Percentiles rank a stretch among this genome's conserved stretches.
These are phyloP conservation scores for Acrocalymma vagum DNA, from an alignment of 2,329 filamentous ascomycete species.

Conservation along the genomic window DNA sequence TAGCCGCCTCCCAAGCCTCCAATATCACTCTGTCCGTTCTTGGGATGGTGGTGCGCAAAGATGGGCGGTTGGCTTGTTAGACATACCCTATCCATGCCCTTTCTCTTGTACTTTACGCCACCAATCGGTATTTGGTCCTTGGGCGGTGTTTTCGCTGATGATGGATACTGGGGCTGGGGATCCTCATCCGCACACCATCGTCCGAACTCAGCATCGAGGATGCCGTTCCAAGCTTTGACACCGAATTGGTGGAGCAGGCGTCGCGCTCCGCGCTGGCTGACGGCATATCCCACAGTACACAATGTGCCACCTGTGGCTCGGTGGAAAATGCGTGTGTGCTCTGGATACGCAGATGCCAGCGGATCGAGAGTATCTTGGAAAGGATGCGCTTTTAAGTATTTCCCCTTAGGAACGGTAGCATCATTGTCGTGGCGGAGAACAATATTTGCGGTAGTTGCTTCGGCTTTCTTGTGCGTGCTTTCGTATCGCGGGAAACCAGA, in stretches of 20 bases:
- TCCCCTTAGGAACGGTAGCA: conserved; percentile 27
- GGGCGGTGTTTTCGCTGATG: conserved; percentile 3
- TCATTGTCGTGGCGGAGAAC: conserved; percentile 33
- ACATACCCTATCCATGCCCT: conserved; percentile 32
- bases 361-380: conserved; percentile 37
- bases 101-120: conserved; percentile 5
- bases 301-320: conserved; percentile 34
- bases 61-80: conserved; percentile 36
- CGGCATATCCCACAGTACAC: conserved; percentile 39
- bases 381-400: conserved; percentile 39
- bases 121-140: not conserved
- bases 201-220: conserved; percentile 38
- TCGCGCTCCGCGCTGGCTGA: conserved; percentile 38
- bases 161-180: conserved; percentile 25
- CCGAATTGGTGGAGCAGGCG: conserved; percentile 39
- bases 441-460: conserved; percentile 21
- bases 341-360: conserved; percentile 29
- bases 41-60: conserved; percentile 40
- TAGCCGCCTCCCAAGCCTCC: conserved; percentile 40
- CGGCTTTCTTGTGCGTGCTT: conserved; percentile 11
- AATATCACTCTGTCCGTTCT: conserved; percentile 40
- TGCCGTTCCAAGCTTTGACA: conserved; percentile 37
- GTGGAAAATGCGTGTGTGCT: conserved; percentile 39
- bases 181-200: conserved; percentile 38
- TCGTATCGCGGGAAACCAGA: conserved; percentile 35